A percentile compares a stretch with the other conserved stretches of the same genome.
These are phyloP conservation scores for Talaromyces funiculosus DNA, from an alignment of 2,329 filamentous ascomycete species.

Conservation along the genomic window DNA sequence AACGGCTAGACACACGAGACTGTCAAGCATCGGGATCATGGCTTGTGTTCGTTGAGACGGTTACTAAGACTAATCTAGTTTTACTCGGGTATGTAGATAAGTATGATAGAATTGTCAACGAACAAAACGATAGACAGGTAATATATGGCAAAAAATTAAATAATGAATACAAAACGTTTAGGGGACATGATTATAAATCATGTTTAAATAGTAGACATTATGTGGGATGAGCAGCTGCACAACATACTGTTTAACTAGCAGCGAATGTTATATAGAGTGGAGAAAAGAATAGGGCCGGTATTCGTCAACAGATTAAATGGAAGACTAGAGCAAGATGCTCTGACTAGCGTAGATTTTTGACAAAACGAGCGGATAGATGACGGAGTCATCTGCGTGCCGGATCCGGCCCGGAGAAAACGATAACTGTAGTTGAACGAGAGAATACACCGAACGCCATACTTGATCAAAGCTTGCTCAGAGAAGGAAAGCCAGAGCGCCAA, in stretches of 20 bases:
- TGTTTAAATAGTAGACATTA: neutral
- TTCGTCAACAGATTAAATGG: neutral
- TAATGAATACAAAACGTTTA: neutral
- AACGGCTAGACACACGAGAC: no score
- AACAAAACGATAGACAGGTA: neutral
- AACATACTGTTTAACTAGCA: neutral
- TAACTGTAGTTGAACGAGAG: neutral
- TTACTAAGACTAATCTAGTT: no score
- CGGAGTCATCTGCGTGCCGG: conserved; percentile 8
- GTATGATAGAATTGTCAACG: no score
- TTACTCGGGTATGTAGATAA: no score
- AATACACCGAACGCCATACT: neutral
- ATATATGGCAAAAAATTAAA: conserved; percentile 1
- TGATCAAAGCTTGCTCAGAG: conserved; percentile 3
- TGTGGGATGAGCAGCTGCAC: neutral
- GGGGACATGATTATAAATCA: neutral
- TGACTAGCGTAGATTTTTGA: neutral
- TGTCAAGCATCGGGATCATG: no score
- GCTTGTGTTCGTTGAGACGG: no score
- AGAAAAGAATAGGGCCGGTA: neutral
- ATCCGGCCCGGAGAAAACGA: conserved; percentile 6
- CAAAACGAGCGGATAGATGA: conserved; percentile 13
- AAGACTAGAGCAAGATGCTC: neutral
- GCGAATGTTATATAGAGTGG: neutral
- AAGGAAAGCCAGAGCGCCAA: conserved; percentile 15